phyloP scores from a whole-genome alignment of 371 early-diverging fungal genomes.

The Mortierella sp. region DNA sequence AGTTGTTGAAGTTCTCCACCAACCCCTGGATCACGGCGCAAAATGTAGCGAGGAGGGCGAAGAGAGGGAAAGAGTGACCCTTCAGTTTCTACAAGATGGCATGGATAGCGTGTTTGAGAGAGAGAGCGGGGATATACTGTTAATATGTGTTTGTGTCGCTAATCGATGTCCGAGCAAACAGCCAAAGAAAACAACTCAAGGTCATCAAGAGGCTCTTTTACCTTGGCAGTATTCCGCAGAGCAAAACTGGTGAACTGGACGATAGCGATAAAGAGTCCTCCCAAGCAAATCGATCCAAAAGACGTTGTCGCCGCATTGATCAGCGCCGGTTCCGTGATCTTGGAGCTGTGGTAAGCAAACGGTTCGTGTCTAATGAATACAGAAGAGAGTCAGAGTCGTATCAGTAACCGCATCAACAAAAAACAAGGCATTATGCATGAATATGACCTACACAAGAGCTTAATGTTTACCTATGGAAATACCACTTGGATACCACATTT shows the following conservation, averaged over 20 bases:
- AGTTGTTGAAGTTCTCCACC: slow-evolving; percentile 76
- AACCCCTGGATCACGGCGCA: slow-evolving; percentile 62
- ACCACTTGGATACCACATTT: slow-evolving; percentile 85
- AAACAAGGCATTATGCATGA: not conserved
- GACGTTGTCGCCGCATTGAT: slow-evolving; percentile 70
- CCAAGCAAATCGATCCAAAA: slow-evolving; percentile 81
- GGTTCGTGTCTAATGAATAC: slow-evolving; percentile 61
- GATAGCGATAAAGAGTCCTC: slow-evolving; percentile 75
- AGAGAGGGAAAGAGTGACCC: slow-evolving; percentile 31
- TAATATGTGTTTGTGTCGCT: not conserved
- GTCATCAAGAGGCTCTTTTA: slow-evolving; percentile 17
- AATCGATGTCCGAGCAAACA: not conserved
- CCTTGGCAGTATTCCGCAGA: slow-evolving; percentile 65
- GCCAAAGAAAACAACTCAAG: too few relatives aligned
- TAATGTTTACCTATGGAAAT: slow-evolving; percentile 68
- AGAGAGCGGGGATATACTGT: not conserved
- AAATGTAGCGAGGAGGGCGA: slow-evolving; percentile 35
- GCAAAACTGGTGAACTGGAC: slow-evolving; percentile 70
- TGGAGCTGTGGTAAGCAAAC: slow-evolving; percentile 57
- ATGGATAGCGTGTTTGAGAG: not conserved
- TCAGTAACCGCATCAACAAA: not conserved
- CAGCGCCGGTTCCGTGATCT: slow-evolving; percentile 64
- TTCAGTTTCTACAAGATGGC: slow-evolving; percentile 33
- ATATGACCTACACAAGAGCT: not conserved
- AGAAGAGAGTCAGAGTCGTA: not conserved